Base-by-base conservation (phyloP, 2,329 filamentous ascomycete species). In the Zarea fungicola region DNA sequence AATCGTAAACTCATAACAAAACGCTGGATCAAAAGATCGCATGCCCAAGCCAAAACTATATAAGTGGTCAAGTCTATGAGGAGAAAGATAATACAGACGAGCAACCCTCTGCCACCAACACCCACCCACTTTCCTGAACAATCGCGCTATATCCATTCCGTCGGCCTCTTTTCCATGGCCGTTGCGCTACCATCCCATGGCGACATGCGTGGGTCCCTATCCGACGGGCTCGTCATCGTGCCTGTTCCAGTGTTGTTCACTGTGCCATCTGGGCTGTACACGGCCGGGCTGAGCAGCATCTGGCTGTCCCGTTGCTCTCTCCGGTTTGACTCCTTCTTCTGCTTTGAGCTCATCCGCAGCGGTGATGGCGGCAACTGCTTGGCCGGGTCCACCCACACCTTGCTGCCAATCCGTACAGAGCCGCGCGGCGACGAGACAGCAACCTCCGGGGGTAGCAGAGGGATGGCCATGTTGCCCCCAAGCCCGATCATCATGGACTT, bases 261-360 rank as follows among this genome's bases (percentile, higher is more conserved):
- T 42, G 45, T 18, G 25, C 39, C 18, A 3, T 66, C 60, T 0
- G 75, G 73, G 48, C 65, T 70, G 59, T 82, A 82, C 5, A 81
- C 75, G 2, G 71, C 67, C 3, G 79, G 73, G 50, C 71, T 78
- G 3, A 81, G 65, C 1, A 68, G 74, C 19, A 65, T 62, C 25
- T 67, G 57, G 11, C 63, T 60, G 3, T 64, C 59, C 4, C 58
- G 54, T 14, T 59, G 32, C 28, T 50, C 54, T 11, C 44, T 51
- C 34, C 56, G 52, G 11, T 58, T 49, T 9, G 29, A 13, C 4
- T 49, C 25, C 25, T 37, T 37, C 21, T 39, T 43, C 18, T 19
- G 23, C 6, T 8, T 8, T 9, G 36, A 7, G 26, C 26, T 29
- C 19, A 19, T 26, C 23, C 36, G 40, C 31, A 44, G 40, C n/a